A percentile compares a stretch with the other conserved stretches of the same genome.
Evolutionary conservation across 345 rosid species (phyloP).

Genomic region (Eucalyptus pauciflora): DNA sequence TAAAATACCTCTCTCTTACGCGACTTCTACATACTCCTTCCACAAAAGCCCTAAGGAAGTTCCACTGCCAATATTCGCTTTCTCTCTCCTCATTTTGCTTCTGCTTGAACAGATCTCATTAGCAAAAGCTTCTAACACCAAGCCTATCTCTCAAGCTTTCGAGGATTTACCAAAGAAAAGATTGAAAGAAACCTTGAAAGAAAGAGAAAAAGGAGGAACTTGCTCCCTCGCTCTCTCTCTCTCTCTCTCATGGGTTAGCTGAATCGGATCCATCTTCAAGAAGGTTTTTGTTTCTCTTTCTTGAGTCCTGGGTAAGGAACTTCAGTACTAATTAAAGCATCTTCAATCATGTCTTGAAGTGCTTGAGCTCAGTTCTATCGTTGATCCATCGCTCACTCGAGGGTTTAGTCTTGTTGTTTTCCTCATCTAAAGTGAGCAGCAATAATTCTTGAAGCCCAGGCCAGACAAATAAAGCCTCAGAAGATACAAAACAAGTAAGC

Average conservation of each 20-base stretch:
- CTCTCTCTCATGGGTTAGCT: neutral
- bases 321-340: neutral
- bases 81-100: neutral
- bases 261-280: neutral
- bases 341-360: neutral
- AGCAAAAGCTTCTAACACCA: neutral
- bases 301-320: neutral
- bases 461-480: neutral
- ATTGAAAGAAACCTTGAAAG: neutral
- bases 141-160: neutral
- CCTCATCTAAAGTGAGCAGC: neutral
- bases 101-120: neutral
- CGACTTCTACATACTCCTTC: neutral
- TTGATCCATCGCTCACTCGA: neutral
- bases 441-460: neutral
- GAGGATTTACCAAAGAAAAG: neutral
- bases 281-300: neutral
- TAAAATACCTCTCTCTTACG: neutral
- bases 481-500: neutral
- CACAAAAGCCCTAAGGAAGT: neutral
- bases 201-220: neutral
- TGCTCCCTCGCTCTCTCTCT: neutral
- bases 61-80: neutral
- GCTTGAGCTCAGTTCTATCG: neutral
- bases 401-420: neutral